Base-by-base conservation (phyloP, 768 basidiomycete species). In the Gyrodon lividus region DNA sequence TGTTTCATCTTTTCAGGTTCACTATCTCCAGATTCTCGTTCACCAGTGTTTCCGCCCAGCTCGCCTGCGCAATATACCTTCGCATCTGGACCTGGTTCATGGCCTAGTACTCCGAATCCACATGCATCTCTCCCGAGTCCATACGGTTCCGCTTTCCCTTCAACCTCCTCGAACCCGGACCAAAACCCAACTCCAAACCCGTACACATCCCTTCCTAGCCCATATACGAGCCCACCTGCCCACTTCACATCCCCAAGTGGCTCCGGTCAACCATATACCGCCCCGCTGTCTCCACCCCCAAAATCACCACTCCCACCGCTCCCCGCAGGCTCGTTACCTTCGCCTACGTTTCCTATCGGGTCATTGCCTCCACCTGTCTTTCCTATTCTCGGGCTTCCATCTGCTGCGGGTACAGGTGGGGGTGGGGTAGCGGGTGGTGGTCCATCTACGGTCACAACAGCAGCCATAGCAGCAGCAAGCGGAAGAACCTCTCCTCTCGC, bases 221-320 rank as follows among this genome's bases (percentile, higher is more conserved):
- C 54, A 2, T 20, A 41, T 39, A 1, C 6, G 24, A 13, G 24
- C 9, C 13, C 22, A 4, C 35, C 37, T n/a, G 46, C 47, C 7
- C 31, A 35, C 41, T 54, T 28, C 26, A 37, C 5, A 39, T 46
- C 50, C 47, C 50, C 35, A 38, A 51, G 26, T 6, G 43, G 53
- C 3, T 5, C 12, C 4, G 28, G 43, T 20, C 59, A 39, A 19
- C 42, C 55, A 0, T 19, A 44, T n/a, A 43, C 46, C 22, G 20
- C 49, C 5, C 59, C 61, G 2, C 28, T 64, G 5, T 62, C 68
- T 4, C 63, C 62, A 5, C 62, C 68, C 0, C 66, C 65, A 34
- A 57, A 51, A 14, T 51, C 57, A 20, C 59, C 59, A 30, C 43
- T 62, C 5, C 59, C 67, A 13, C 60, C 60, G n/a, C 30, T 60